A percentile compares a stretch with the other conserved stretches of the same genome.
phyloP scores from a whole-genome alignment of 768 basidiomycete genomes.

The Gautieria morchelliformis region DNA sequence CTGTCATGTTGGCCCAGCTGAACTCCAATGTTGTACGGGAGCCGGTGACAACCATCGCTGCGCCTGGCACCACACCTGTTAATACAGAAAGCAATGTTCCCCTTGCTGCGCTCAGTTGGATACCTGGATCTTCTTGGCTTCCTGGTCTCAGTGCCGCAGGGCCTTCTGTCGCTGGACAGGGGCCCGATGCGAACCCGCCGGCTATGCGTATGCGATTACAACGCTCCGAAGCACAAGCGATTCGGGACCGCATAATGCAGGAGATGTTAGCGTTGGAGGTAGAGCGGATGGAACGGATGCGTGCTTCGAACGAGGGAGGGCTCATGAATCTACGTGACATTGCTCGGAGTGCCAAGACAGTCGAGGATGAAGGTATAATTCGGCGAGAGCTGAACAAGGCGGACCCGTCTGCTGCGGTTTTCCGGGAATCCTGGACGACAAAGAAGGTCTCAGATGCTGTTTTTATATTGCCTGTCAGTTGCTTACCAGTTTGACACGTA shows the following conservation, averaged over 20 bases:
- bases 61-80: constrained; percentile 9
- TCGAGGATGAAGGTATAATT: constrained; percentile 91
- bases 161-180: constrained; percentile 13
- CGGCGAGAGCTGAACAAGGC: constrained; percentile 86
- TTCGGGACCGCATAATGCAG: constrained; percentile 92
- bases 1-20: constrained; percentile 95
- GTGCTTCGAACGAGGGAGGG: background rate
- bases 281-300: constrained; percentile 91
- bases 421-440: constrained; percentile 88
- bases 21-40: constrained; percentile 71
- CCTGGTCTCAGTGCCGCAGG: constrained; percentile 14
- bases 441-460: constrained; percentile 61
- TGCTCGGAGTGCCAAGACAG: constrained; percentile 44
- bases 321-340: constrained; percentile 17
- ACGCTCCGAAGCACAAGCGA: constrained; percentile 76
- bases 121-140: constrained; percentile 50
- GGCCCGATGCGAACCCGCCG: constrained; percentile 8
- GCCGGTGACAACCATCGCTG: constrained; percentile 21
- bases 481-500: constrained; percentile 16
- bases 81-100: constrained; percentile 11
- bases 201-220: constrained; percentile 59
- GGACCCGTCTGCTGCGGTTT: constrained; percentile 92
- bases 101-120: constrained; percentile 34
- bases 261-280: constrained; percentile 98
- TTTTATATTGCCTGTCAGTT: background rate